Base-by-base conservation (phyloP, 257 asterid species). In the Solanum dulcamara region DNA sequence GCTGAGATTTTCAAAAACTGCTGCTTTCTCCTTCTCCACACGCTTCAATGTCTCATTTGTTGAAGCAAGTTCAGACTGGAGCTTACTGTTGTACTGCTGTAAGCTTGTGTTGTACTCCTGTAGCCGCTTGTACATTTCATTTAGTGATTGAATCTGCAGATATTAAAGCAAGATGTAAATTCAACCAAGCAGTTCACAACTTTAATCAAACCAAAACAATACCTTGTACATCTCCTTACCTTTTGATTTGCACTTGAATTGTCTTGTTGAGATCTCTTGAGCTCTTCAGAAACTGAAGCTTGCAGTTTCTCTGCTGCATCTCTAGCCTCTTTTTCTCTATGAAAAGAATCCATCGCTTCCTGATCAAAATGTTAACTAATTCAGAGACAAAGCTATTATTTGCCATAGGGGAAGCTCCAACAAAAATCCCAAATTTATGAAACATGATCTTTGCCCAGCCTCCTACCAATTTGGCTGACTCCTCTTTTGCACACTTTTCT, bases 31-130 rank as follows among this genome's bases (percentile, higher is more conserved):
- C 81, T 91, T 91, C 89, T 94, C 98, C 51, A 93, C 98, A 42
- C 91, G 95, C 86, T 95, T 93, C 66, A 97, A 92, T 5, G 93
- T 86, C 87, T 93, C 95, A 83, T 92, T 92, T 22, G 93, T 91
- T 2, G 88, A 66, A 72, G 94, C 91, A 85, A 93, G 93, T 67
- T 96, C 98, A 3, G 95, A 89, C 86, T 95, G 99, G 89, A 96
- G 99, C 79, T 90, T 94, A 79, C 88, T 95, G 86, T 95, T 96
- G 89, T 93, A 96, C 86, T 93, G 95, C 88, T 96, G 97, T 88
- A 96, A 91, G 81, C 98, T 96, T 14, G 96, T 94, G 86, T 93
- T 95, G 83, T 94, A 96, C 90, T 96, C 99, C 88, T 93, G 98
- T 79, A 91, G 80, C 81, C 98, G 89, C 93, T 89, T 96, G 87